phyloP scores from a whole-genome alignment of 2,329 filamentous ascomycete genomes.

The Atkinsonella texensis region DNA sequence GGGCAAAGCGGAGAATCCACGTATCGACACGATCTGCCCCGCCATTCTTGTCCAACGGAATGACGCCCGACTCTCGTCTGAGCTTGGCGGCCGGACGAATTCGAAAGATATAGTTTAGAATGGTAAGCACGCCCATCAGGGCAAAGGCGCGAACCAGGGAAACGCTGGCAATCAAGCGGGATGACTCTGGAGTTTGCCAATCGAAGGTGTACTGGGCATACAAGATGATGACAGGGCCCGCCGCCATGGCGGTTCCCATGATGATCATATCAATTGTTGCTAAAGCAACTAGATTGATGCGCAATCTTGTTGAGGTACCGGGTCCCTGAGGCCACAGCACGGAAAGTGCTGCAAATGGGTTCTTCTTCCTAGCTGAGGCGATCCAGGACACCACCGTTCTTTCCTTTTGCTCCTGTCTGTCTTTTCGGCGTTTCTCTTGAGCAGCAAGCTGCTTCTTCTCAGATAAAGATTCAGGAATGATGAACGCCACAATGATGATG shows the following conservation, averaged over 20 bases:
- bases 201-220: constrained; percentile 72
- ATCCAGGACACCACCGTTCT: constrained; percentile 17
- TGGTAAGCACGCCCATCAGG: constrained; percentile 63
- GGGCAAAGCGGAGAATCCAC: constrained; percentile 58
- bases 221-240: constrained; percentile 68
- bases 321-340: constrained; percentile 64
- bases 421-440: constrained; percentile 49
- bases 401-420: constrained; percentile 26
- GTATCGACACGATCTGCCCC: constrained; percentile 74
- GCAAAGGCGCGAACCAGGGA: constrained; percentile 65
- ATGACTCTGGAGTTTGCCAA: constrained; percentile 74
- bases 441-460: constrained; percentile 58
- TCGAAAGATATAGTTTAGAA: constrained; percentile 66
- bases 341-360: constrained; percentile 65
- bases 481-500: constrained; percentile 55
- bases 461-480: constrained; percentile 77
- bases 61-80: constrained; percentile 23
- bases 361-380: constrained; percentile 33
- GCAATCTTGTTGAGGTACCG: constrained; percentile 45
- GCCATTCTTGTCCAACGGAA: constrained; percentile 35
- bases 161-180: constrained; percentile 67
- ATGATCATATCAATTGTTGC: constrained; percentile 71
- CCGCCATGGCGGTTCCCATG: constrained; percentile 71
- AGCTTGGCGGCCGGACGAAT: constrained; percentile 33
- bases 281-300: constrained; percentile 72